Evolutionary conservation across 331 rosid genomes (phyloP).

Genomic region (Saraca asoca): DNA sequence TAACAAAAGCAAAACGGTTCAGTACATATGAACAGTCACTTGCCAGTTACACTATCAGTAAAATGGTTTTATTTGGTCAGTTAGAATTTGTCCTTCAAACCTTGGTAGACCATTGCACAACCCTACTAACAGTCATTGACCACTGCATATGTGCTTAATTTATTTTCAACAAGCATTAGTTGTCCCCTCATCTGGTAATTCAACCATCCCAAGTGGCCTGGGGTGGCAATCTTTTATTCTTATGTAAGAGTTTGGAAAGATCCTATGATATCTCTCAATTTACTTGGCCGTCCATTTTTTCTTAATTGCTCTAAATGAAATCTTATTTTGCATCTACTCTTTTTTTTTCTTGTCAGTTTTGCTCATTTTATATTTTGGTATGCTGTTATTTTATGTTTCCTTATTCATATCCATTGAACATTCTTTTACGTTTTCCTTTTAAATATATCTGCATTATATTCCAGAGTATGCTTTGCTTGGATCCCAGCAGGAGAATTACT

Average conservation of each 20-base stretch:
- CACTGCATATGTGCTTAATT: no score
- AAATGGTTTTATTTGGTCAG: no score
- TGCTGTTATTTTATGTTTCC: constrained; percentile 8
- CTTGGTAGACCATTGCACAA: no score
- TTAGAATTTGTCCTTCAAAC: no score
- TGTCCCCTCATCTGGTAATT: not conserved
- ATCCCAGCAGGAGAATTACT: constrained; percentile 75
- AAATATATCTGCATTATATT: constrained; percentile 17
- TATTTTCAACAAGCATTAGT: not conserved
- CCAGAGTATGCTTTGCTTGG: constrained; percentile 89
- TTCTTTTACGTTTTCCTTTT: not conserved
- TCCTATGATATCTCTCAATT: not conserved
- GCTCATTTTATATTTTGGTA: not conserved
- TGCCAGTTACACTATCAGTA: no score
- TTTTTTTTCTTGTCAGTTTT: not conserved
- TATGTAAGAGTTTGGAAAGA: constrained; percentile 5
- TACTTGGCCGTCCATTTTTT: not conserved
- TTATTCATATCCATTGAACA: not conserved
- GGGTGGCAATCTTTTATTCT: constrained; percentile 11
- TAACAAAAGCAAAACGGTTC: no score
- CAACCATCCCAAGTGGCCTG: not conserved
- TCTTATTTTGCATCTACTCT: constrained; percentile 7
- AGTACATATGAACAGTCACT: no score
- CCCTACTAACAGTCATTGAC: no score
- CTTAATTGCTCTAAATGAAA: not conserved